Base-by-base conservation (phyloP, 345 rosid genomes). In the Dovyalis caffra region DNA sequence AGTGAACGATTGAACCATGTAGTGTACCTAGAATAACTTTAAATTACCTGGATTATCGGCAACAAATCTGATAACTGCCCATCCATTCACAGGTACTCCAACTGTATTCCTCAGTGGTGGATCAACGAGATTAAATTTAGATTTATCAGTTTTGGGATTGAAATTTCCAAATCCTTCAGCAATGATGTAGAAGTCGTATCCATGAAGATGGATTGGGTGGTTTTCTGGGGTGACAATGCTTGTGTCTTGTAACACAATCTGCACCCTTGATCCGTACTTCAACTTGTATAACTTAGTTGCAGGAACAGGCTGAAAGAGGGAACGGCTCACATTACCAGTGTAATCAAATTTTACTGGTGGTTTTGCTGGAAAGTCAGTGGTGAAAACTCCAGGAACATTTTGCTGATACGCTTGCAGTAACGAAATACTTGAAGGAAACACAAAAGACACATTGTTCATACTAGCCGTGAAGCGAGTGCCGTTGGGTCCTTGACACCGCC, bases 181-280 rank as follows among this genome's bases (percentile, higher is more conserved):
- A 15, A 95, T 47, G 20, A 95, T 85, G 84, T 89, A 93, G 82
- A 95, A 95, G 85, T 95, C 99, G 53, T 95, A 89, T 57, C 99
- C 99, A 6, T 95, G 99, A 7, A 95, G 85, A 77, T 95, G 99
- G 74, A 95, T 88, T 0, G 98, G 98, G 75, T 95, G 99, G 81
- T 93, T 93, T 70, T 95, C 98, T 1, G 95, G 85, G 0, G 96
- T 90, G 8, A 87, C 87, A 56, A 95, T 95, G 78, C 87, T 93
- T 3, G 98, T 93, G 43, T 79, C 98, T 53, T 95, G 99, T 28
- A 95, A 26, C 34, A 95, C 99, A 64, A 95, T 14, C 74, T 95
- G 97, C 45, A 95, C 99, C 28, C 73, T 82, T 1, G 97, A 82
- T 16, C 98, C 97, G 56, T 78, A 95, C 74, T 88, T 85, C 70